These are phyloP conservation scores for Hanseniaspora lindneri DNA, from an alignment of 805 yeast species.

Conservation along the genomic window DNA sequence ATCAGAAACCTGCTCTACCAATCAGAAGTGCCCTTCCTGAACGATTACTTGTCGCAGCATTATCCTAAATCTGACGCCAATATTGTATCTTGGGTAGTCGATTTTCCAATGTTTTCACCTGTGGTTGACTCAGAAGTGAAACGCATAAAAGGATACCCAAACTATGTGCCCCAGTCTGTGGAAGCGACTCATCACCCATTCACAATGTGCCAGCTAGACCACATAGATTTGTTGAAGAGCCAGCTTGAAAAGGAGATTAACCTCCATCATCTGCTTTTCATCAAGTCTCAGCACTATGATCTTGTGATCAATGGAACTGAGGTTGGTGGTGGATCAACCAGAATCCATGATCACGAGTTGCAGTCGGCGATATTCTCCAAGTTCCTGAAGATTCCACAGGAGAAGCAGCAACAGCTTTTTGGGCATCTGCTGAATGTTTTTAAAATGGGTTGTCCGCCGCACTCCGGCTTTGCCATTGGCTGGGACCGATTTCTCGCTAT, in stretches of 20 bases:
- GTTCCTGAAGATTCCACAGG: conserved; percentile 47
- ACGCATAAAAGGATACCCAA: conserved; percentile 15
- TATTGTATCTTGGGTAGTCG: conserved; percentile 75
- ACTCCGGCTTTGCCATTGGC: conserved; percentile 93
- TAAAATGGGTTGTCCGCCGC: conserved; percentile 93
- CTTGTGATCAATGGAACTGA: conserved; percentile 89
- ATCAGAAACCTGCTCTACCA: conserved; percentile 64
- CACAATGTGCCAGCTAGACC: conserved; percentile 47
- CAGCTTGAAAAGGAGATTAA: conserved; percentile 16
- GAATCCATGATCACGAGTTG: conserved; percentile 75
- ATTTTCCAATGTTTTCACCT: conserved; percentile 87
- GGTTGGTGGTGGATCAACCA: conserved; percentile 92
- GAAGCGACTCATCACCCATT: conserved; percentile 93
- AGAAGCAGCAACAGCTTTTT: conserved; percentile 38
- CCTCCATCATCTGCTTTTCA: conserved; percentile 42
- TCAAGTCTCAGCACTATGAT: conserved; percentile 87
- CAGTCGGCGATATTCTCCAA: conserved; percentile 62
- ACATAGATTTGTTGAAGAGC: neutral
- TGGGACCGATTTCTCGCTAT: conserved; percentile 89
- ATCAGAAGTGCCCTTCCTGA: conserved; percentile 33
- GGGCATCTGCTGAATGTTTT: conserved; percentile 79
- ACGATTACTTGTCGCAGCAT: conserved; percentile 21
- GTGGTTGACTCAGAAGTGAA: conserved; percentile 19
- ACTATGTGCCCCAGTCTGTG: conserved; percentile 35
- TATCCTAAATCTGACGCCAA: conserved; percentile 17